Evolutionary conservation across 2,329 filamentous ascomycete species (phyloP).

Genomic region (Diaporthe destruens): DNA sequence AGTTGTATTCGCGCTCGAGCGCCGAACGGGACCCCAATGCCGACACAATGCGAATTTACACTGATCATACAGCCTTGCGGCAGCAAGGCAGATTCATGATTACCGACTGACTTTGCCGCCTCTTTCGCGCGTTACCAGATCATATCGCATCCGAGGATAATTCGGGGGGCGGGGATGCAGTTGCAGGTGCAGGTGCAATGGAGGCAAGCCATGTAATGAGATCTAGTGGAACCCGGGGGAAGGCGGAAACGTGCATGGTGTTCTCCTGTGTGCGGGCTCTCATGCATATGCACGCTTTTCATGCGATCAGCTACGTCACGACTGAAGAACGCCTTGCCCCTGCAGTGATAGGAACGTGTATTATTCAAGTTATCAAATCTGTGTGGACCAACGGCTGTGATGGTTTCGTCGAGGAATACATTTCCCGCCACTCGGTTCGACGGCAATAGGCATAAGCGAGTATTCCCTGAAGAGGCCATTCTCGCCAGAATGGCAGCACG

Average conservation of each 20-base stretch:
- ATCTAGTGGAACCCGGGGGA: neutral
- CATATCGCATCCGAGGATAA: neutral
- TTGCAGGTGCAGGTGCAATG: neutral
- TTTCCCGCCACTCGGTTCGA: neutral
- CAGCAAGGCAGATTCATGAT: neutral
- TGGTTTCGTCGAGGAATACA: neutral
- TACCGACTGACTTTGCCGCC: neutral
- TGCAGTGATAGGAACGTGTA: neutral
- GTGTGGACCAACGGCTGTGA: neutral
- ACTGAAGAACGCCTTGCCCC: neutral
- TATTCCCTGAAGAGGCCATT: too few species aligned
- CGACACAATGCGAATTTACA: neutral
- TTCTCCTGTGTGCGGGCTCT: neutral
- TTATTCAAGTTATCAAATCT: neutral
- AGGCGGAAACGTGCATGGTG: neutral
- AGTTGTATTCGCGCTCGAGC: conserved; percentile 5
- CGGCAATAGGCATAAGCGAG: neutral
- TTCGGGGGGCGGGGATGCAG: too few species aligned
- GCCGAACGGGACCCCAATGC: too few species aligned
- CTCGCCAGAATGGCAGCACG: too few species aligned
- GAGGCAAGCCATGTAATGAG: neutral
- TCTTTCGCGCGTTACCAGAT: neutral
- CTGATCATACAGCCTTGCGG: neutral
- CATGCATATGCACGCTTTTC: neutral
- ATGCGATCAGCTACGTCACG: neutral